Conservation (phyloP, 306 rosid genomes). For the Prunus mongolica region DNA sequence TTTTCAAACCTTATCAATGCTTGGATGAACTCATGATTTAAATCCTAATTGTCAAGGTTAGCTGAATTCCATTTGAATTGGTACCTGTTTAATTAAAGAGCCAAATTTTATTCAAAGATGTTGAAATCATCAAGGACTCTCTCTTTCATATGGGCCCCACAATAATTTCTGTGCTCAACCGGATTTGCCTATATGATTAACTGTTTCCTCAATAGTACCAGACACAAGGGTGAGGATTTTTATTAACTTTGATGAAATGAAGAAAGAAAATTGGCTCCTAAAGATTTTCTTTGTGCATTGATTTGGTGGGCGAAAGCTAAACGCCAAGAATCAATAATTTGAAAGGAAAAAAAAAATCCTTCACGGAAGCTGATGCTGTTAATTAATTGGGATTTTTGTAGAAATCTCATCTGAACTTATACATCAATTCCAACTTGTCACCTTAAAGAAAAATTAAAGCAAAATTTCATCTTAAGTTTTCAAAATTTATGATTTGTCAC, state of each 20-base stretch:
- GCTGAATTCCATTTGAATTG: slow-evolving; percentile 19
- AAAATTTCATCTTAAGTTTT: too few relatives aligned
- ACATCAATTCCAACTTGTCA: too few relatives aligned
- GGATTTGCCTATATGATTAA: slow-evolving; percentile 22
- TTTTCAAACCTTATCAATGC: background rate
- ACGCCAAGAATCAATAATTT: background rate
- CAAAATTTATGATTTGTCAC: too few relatives aligned
- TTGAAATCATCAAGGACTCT: slow-evolving; percentile 6
- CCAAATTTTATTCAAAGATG: background rate
- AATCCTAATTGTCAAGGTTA: slow-evolving; percentile 6
- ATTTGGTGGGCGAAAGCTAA: background rate
- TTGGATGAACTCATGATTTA: background rate
- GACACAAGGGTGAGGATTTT: slow-evolving; percentile 27
- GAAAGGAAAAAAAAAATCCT: too few relatives aligned
- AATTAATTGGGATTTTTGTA: too few relatives aligned
- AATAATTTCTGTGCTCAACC: slow-evolving; percentile 3
- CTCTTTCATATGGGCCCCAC: slow-evolving; percentile 12
- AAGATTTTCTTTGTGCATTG: background rate
- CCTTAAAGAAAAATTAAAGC: too few relatives aligned
- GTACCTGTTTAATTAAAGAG: background rate
- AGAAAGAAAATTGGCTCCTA: background rate
- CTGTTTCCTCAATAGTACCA: slow-evolving; percentile 12
- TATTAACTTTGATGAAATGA: slow-evolving; percentile 2
- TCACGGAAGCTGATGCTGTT: too few relatives aligned
- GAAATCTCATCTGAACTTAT: too few relatives aligned